Base-by-base conservation (phyloP, 108 stramenopile genomes). In the Pseudonitzschia pungens region DNA sequence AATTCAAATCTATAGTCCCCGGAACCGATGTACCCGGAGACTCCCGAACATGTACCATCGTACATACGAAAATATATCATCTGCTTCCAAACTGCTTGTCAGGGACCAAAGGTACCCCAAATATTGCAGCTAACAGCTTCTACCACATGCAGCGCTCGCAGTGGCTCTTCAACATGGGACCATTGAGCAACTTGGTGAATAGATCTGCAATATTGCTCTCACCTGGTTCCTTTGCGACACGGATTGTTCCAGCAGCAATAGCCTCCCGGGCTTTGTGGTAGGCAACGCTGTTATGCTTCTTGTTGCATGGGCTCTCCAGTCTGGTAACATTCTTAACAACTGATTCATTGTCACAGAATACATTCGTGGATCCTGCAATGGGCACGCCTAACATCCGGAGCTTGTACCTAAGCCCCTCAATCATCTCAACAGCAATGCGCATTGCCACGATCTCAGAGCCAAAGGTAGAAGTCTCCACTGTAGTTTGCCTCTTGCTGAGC, bases 391-490 rank as follows among this genome's bases (percentile, higher is more conserved):
- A 83, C 74, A 85, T 85, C 9, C 84, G 57, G 26, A 85, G 59
- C 71, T 86, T 83, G 76, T 86, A 86, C 65, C 85, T 52, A 31
- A 89, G 36, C 14, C 80, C 84, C 53, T 55, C 45, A 48, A 48
- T 11, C 45, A 48, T 8, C 22, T 70, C 69, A 12, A 56, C 11
- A 40, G 54, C 69, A 8, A 56, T 57, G 21, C 64, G 28, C 77
- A 84, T 68, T 26, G 83, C 78, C 7, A 80, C 63, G 27, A 84
- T 65, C 65, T 90, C 85, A 14, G 71, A 59, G 8, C 86, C 85
- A 72, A 84, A 90, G 15, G 81, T 80, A 41, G 78, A 77, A 0
- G 84, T 72, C 44, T 90, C 84, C n/a, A 86, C 75, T 20, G 85
- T 81, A 14, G 54, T 77, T 67, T 90, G 89, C 44, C 69, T 68